Conservation (phyloP, 768 basidiomycete genomes). For the Leucosporidium yakuticum region DNA sequence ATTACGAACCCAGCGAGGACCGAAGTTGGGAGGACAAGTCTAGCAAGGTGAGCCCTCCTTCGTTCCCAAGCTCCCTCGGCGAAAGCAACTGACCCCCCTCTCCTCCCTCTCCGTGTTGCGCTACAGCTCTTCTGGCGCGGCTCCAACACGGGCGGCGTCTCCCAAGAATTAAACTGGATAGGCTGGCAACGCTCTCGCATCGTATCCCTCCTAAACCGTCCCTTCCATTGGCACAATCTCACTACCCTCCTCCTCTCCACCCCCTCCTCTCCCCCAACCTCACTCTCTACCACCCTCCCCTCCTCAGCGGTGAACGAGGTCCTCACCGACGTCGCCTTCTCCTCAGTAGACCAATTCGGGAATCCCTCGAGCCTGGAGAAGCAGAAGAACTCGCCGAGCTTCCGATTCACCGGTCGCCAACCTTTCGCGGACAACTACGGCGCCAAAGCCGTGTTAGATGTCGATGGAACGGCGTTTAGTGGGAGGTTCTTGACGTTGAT, state of each 20-base stretch:
- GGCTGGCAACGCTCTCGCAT: constrained; percentile 17
- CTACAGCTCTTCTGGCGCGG: constrained; percentile 22
- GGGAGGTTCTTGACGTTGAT: constrained; percentile 13
- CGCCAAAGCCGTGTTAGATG: constrained; percentile 12
- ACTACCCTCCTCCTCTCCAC: constrained; percentile 5
- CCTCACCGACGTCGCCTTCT: constrained; percentile 15
- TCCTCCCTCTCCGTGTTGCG: too few species aligned
- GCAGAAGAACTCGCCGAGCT: constrained; percentile 10
- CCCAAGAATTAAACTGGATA: constrained; percentile 6
- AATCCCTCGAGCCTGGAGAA: not conserved
- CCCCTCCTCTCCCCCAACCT: not conserved
- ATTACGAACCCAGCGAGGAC: constrained; percentile 4
- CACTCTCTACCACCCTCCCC: not conserved
- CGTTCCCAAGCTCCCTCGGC: not conserved
- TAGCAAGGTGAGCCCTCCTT: constrained; percentile 13
- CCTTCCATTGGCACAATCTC: constrained; percentile 9
- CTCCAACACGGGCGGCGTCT: constrained; percentile 16
- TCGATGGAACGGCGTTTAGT: constrained; percentile 20
- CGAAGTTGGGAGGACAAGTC: constrained; percentile 15
- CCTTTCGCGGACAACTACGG: constrained; percentile 11
- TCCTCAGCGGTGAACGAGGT: not conserved
- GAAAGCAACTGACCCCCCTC: too few species aligned
- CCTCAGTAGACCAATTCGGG: constrained; percentile 4
- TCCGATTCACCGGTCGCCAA: constrained; percentile 5
- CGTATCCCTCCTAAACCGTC: constrained; percentile 11